phyloP scores from a whole-genome alignment of 2,329 filamentous ascomycete species.

The Colletotrichum incanum region DNA sequence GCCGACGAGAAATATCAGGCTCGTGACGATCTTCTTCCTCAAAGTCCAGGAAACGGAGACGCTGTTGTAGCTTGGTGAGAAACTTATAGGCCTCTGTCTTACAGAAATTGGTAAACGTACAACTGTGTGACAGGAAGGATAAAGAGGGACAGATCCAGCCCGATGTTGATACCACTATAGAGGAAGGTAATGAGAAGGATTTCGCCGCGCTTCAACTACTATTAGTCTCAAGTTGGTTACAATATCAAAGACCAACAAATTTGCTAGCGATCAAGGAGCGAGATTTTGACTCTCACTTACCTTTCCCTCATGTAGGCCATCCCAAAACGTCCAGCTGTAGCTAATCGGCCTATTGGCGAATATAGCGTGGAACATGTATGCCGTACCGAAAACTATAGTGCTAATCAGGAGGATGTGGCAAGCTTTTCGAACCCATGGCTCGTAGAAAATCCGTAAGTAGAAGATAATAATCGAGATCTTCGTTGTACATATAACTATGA shows the following conservation, averaged over 20 bases:
- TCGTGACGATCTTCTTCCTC: conserved; percentile 1
- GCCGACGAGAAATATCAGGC: conserved; percentile 1
- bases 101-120: not conserved
- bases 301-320: conserved; percentile 3
- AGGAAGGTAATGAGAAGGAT: not conserved
- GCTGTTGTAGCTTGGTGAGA: not conserved
- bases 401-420: not conserved
- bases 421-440: not conserved
- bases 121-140: conserved; percentile 1
- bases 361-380: not conserved
- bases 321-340: conserved; percentile 7
- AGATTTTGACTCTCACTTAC: not conserved
- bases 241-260: no score
- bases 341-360: not conserved
- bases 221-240: not conserved
- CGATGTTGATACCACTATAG: not conserved
- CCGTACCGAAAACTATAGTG: not conserved
- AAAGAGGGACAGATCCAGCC: not conserved
- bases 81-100: not conserved
- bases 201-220: not conserved
- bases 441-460: conserved; percentile 1
- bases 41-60: not conserved
- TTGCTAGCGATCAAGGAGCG: not conserved
- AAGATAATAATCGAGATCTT: conserved; percentile 4
- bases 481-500: not conserved